Percentiles rank a stretch among this genome's conserved stretches.
phyloP scores from a whole-genome alignment of 371 early-diverging fungal genomes.

The Gilbertella persicaria region DNA sequence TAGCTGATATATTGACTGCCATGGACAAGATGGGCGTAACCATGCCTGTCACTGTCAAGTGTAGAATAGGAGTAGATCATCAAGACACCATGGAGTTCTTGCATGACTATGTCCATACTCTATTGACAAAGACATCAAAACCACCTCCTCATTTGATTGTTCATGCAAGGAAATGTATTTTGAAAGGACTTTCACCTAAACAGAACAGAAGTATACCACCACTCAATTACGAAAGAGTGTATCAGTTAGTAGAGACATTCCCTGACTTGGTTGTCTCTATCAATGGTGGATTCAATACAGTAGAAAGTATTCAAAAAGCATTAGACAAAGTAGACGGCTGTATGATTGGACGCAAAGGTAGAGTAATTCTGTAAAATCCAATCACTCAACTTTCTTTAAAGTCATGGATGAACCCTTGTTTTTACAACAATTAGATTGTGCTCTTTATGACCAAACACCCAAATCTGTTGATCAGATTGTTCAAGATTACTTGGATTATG shows the following conservation, averaged over 20 bases:
- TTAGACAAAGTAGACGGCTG: slow-evolving; percentile 64
- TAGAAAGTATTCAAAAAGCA: slow-evolving; percentile 45
- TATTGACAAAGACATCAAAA: slow-evolving; percentile 31
- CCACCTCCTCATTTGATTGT: slow-evolving; percentile 66
- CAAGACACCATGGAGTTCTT: slow-evolving; percentile 68
- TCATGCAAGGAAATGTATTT: slow-evolving; percentile 87
- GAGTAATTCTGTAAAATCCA: slow-evolving; percentile 3
- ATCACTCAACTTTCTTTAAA: slow-evolving; percentile 16
- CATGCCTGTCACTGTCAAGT: slow-evolving; percentile 74
- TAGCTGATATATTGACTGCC: slow-evolving; percentile 59
- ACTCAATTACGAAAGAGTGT: slow-evolving; percentile 76
- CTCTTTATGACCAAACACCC: slow-evolving; percentile 13
- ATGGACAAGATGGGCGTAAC: slow-evolving; percentile 52
- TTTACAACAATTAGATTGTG: slow-evolving; percentile 33
- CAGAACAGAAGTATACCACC: slow-evolving; percentile 85
- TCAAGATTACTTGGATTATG: slow-evolving; percentile 38
- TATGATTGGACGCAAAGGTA: slow-evolving; percentile 79
- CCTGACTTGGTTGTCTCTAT: slow-evolving; percentile 69
- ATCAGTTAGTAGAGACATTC: slow-evolving; percentile 62
- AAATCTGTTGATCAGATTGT: slow-evolving; percentile 42
- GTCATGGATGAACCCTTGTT: slow-evolving; percentile 44
- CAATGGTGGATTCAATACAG: slow-evolving; percentile 80
- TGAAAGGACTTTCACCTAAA: slow-evolving; percentile 82
- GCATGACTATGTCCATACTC: slow-evolving; percentile 56
- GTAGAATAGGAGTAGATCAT: slow-evolving; percentile 76